Base-by-base conservation (phyloP, 768 basidiomycete genomes). In the Suillus cothurnatus region DNA sequence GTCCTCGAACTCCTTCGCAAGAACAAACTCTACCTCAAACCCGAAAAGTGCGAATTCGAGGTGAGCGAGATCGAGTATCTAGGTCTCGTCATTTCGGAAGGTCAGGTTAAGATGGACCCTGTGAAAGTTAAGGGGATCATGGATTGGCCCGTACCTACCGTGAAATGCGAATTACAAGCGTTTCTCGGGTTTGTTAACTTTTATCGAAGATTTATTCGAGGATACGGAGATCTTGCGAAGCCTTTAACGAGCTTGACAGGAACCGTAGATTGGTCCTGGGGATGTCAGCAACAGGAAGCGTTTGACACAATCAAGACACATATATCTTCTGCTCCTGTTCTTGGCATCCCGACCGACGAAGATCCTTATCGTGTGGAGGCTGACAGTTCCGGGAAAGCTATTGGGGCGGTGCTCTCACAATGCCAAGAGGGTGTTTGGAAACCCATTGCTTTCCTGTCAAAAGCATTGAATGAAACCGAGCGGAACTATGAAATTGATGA, bases 401-500 rank as follows among this genome's bases (percentile, higher is more conserved):
- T 70, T 9, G 80, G 76, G 23, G 77, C 74, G 1, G 73, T 70
- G 0, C 66, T 80, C 2, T 72, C 72, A 73, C 72, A 73, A 21
- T 52, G 72, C 36, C 12, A 60, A 6, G 64, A 76, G 41, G 62
- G 70, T 4, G 55, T 45, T 6, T 80, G 75, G 71, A 72, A 74
- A 4, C 82, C 83, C 0, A 68, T 84, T 21, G 81, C 76, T 0
- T 86, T 78, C 65, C 66, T 71, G 4, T 84, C 80, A 0, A 72
- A 75, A 6, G 68, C 72, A 7, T 62, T 83, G 0, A 70, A 57
- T 9, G 28, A 63, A 0, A 72, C 78, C 0, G 81, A 86, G 69
- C 59, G 71, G 3, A 85, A 86, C 67, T 86, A 86, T 66, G 73
- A 80, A 11, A 76, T 79, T 38, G 73, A 81, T 56, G 76, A 87